Conservation (phyloP, 495 filamentous ascomycete genomes). For the Hypoxylon fuscum region DNA sequence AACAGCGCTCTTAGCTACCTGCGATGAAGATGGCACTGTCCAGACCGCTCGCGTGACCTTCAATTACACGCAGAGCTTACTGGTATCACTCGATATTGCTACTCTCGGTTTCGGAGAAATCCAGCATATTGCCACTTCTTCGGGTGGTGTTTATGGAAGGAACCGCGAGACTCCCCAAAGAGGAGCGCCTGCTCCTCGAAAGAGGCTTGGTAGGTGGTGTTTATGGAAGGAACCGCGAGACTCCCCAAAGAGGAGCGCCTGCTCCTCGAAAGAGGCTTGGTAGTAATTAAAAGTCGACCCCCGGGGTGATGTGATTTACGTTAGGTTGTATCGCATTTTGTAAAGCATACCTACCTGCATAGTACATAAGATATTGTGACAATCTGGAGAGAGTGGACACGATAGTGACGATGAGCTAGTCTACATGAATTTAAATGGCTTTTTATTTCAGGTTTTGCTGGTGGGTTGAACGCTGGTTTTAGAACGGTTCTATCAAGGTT, state of each 20-base stretch:
- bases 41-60: slow-evolving; percentile 13
- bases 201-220: slow-evolving; percentile 22
- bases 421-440: too few species aligned
- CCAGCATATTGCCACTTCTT: slow-evolving; percentile 2
- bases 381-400: too few species aligned
- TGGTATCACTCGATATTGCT: background rate
- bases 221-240: background rate
- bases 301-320: too few species aligned
- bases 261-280: slow-evolving; percentile 17
- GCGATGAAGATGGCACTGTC: background rate
- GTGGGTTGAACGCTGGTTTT: too few species aligned
- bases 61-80: slow-evolving; percentile 3
- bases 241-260: background rate
- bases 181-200: slow-evolving; percentile 9
- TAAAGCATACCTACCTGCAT: too few species aligned
- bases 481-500: too few species aligned
- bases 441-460: too few species aligned
- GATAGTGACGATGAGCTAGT: too few species aligned
- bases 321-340: too few species aligned
- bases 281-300: too few species aligned
- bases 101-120: slow-evolving; percentile 15
- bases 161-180: background rate
- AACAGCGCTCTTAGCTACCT: slow-evolving; percentile 4
- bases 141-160: slow-evolving; percentile 15
- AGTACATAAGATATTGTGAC: too few species aligned